Evolutionary conservation across 2,329 filamentous ascomycete species (phyloP).

Genomic region (Rasamsonia emersonii): DNA sequence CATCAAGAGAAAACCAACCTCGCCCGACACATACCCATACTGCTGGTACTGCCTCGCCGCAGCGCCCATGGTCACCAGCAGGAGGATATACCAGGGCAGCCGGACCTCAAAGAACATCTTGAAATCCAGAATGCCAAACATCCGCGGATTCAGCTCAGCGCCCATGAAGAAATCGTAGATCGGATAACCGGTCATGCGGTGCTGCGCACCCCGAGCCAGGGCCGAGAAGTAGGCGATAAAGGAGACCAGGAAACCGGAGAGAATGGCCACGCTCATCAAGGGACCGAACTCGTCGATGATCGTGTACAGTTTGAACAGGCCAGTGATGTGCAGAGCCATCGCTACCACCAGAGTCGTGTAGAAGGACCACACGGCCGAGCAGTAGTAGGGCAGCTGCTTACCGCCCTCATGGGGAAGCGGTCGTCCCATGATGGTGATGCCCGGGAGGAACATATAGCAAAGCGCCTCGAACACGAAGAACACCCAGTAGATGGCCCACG

Average conservation of each 20-base stretch:
- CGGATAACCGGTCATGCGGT: constrained; percentile 79
- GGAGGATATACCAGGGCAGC: constrained; percentile 84
- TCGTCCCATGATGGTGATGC: constrained; percentile 81
- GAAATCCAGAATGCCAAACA: constrained; percentile 78
- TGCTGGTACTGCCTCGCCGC: constrained; percentile 75
- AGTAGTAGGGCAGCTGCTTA: constrained; percentile 88
- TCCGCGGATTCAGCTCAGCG: constrained; percentile 73
- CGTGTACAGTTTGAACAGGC: constrained; percentile 80
- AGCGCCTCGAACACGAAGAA: constrained; percentile 80
- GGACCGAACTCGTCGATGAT: constrained; percentile 93
- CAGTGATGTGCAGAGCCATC: constrained; percentile 67
- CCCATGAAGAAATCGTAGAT: constrained; percentile 91
- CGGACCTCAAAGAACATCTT: constrained; percentile 96
- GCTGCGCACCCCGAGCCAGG: constrained; percentile 66
- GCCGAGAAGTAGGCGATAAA: constrained; percentile 83
- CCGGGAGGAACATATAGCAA: constrained; percentile 78
- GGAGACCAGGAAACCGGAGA: constrained; percentile 78
- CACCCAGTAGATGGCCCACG: constrained; percentile 90
- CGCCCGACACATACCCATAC: constrained; percentile 78
- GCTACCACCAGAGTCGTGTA: constrained; percentile 73
- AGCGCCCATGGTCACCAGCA: constrained; percentile 66
- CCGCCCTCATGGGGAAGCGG: constrained; percentile 72
- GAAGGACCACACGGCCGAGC: constrained; percentile 78
- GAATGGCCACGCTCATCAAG: constrained; percentile 83
- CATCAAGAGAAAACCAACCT: constrained; percentile 75